phyloP scores from a whole-genome alignment of 768 basidiomycete species.

The Suillus tomentosus region DNA sequence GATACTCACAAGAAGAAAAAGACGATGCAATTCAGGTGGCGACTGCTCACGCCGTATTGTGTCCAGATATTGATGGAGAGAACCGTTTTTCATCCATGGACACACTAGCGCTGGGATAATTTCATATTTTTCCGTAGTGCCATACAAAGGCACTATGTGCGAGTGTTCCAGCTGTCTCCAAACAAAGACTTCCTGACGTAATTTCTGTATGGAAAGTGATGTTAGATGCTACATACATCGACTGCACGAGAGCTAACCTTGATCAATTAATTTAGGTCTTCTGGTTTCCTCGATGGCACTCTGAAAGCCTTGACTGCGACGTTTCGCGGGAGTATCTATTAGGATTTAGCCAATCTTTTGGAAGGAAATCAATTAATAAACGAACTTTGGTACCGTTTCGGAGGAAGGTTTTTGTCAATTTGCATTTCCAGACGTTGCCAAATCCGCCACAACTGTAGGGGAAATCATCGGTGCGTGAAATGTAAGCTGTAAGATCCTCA shows the following conservation, averaged over 20 bases:
- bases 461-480: neutral
- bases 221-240: neutral
- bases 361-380: neutral
- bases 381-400: neutral
- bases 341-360: neutral
- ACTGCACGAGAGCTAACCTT: neutral
- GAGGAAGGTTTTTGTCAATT: neutral
- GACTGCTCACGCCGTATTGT: neutral
- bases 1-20: slow-evolving; percentile 20
- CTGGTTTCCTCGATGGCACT: neutral
- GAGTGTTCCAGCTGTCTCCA: slow-evolving; percentile 21
- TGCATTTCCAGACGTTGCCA: neutral
- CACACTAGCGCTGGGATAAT: slow-evolving; percentile 24
- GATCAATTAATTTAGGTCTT: neutral
- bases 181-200: slow-evolving; percentile 23
- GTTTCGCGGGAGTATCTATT: neutral
- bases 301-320: slow-evolving; percentile 1
- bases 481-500: neutral
- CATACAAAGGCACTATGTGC: slow-evolving; percentile 23
- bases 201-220: slow-evolving; percentile 11
- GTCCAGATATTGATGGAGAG: slow-evolving; percentile 19
- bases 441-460: neutral
- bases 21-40: slow-evolving; percentile 4
- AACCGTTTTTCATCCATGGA: slow-evolving; percentile 29
- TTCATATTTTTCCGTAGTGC: slow-evolving; percentile 21